Evolutionary conservation across 1,284 basidiomycete genomes (phyloP).

Genomic region (Puccinia horiana): DNA sequence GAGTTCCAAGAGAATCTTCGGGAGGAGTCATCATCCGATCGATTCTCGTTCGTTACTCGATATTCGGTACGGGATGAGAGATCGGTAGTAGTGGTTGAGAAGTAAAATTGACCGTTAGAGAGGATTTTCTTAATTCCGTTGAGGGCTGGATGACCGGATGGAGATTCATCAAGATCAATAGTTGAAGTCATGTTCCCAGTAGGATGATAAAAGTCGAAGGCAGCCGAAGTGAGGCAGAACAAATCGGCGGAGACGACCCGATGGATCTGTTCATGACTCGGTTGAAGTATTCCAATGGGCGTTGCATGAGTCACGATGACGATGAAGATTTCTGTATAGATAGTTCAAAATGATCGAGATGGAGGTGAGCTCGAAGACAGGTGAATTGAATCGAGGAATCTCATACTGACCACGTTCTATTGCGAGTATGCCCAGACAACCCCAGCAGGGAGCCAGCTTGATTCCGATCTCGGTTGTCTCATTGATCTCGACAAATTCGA

Average conservation of each 20-base stretch:
- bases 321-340: conserved; percentile 72
- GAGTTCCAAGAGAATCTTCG: conserved; percentile 55
- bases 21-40: conserved; percentile 50
- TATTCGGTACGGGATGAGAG: conserved; percentile 76
- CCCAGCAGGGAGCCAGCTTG: conserved; percentile 28
- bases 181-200: conserved; percentile 49
- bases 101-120: conserved; percentile 90
- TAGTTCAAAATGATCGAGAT: not conserved
- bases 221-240: conserved; percentile 60
- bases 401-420: conserved; percentile 29
- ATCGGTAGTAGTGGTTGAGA: conserved; percentile 80
- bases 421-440: conserved; percentile 39
- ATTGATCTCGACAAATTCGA: conserved; percentile 7
- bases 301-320: conserved; percentile 72
- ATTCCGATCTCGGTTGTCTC: not conserved
- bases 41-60: conserved; percentile 66
- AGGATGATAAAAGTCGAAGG: conserved; percentile 57
- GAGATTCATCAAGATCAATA: conserved; percentile 56
- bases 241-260: conserved; percentile 61
- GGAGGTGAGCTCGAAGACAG: not conserved
- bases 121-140: conserved; percentile 85
- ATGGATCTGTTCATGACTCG: conserved; percentile 57
- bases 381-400: too few relatives aligned
- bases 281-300: conserved; percentile 65
- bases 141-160: conserved; percentile 74